Evolutionary conservation across 164 flowering plant species (phyloP), one percentile per base, ranked within the genome.

Genomic region (Berberis vulgaris): DNA sequence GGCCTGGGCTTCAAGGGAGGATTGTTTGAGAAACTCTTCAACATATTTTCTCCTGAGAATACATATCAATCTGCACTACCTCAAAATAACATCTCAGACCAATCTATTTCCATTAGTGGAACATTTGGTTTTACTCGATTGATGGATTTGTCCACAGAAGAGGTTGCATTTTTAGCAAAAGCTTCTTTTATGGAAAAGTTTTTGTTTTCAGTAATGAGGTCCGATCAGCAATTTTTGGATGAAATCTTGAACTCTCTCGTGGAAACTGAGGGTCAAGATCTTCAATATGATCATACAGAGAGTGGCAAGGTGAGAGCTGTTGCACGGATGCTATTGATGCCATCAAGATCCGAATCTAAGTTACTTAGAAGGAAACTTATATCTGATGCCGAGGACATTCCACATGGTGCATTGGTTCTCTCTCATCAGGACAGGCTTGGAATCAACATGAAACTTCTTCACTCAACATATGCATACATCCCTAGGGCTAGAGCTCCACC

Each of bases 401-500:
- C 88, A 53, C 84, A 75, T 71, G 96, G 91, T 77, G 81, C 88
- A 55, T 69, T 89, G 67, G 81, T 84, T 62, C 68, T 74, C 66
- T 71, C 89, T 67, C 81, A 86, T 73, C 84, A 80, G 75, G 97
- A 91, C 67, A 80, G 97, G 73, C 78, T 95, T 75, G 62, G 79
- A 44, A 81, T 83, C 41, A 83, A 79, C 68, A 61, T 67, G 60
- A 77, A 82, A 69, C 86, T 95, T 69, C 87, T 95, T 65, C 86
- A 84, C 69, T 84, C 99, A 69, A 76, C 87, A 63, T 85, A 87
- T 72, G 79, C 91, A 60, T 91, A 79, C 77, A 89, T 91, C 67
- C 99, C 96, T 52, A 78, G 74, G 72, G 61, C 86, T 54, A 84
- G 96, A 79, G 97, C 99, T 68, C 91, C 99, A 5, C 97, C 97